phyloP scores from a whole-genome alignment of 1,284 basidiomycete species.

The Ceratobasidium sp. region DNA sequence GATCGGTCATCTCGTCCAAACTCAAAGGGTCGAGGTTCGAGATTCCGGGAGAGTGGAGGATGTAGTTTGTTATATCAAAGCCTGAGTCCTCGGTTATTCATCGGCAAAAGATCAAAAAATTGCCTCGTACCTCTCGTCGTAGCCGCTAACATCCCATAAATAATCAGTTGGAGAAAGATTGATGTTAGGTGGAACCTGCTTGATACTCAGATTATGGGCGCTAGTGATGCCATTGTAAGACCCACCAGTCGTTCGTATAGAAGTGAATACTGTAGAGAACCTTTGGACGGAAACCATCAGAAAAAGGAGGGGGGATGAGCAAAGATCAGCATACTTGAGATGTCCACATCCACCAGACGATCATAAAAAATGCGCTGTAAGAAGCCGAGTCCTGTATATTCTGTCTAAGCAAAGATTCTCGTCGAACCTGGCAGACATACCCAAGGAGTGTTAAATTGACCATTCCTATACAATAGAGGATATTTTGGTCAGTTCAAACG shows the following conservation, averaged over 20 bases:
- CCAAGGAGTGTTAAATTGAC: conserved; percentile 5
- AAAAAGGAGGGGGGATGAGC: not conserved
- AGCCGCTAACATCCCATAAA: conserved; percentile 28
- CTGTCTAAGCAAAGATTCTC: not conserved
- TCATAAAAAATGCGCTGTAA: conserved; percentile 9
- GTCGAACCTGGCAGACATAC: not conserved
- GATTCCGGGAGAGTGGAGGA: conserved; percentile 18
- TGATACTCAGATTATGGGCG: not conserved
- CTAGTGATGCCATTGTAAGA: not conserved
- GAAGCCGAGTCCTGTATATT: conserved; percentile 8
- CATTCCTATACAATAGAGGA: not conserved
- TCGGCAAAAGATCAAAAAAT: not conserved
- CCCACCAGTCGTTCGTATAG: conserved; percentile 34
- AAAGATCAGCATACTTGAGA: conserved; percentile 9
- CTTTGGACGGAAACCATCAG: not conserved
- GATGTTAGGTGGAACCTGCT: conserved; percentile 21
- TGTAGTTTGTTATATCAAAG: conserved; percentile 31
- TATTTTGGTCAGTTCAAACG: no score
- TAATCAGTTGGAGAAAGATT: conserved; percentile 23
- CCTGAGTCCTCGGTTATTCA: not conserved
- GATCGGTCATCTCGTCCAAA: conserved; percentile 17
- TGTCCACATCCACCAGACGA: conserved; percentile 33
- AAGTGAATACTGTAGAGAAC: conserved; percentile 21
- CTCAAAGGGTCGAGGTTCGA: not conserved
- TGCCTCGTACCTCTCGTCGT: conserved; percentile 3